These are phyloP conservation scores for Coniochaeta hoffmannii DNA, from an alignment of 2,329 filamentous ascomycete genomes.

Conservation along the genomic window DNA sequence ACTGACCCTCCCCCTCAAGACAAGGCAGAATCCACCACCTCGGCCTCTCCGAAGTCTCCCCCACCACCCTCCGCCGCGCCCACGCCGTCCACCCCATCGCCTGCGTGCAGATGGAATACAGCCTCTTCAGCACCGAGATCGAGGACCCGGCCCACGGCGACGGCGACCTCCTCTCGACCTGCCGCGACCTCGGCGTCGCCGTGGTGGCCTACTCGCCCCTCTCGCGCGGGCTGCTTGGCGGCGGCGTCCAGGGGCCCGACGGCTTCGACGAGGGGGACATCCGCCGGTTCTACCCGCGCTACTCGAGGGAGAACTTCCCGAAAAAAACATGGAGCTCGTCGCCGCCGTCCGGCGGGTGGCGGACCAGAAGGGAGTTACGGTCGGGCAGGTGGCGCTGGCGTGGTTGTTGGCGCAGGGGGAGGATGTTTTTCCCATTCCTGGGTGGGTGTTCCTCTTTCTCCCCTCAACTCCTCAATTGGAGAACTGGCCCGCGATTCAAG, in stretches of 20 bases:
- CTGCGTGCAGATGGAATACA: constrained; percentile 44
- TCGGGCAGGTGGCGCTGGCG: constrained; percentile 52
- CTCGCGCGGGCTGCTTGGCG: constrained; percentile 50
- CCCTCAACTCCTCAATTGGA: too few relatives aligned
- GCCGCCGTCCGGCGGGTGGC: constrained; percentile 41
- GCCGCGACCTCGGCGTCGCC: constrained; percentile 39
- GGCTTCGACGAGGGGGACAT: constrained; percentile 43
- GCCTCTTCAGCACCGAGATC: constrained; percentile 37
- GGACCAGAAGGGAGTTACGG: constrained; percentile 44
- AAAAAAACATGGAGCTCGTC: constrained; percentile 50
- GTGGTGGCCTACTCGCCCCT: constrained; percentile 53
- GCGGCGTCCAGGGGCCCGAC: constrained; percentile 32
- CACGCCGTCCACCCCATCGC: constrained; percentile 35
- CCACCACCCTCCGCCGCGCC: constrained; percentile 39
- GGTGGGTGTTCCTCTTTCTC: constrained; percentile 9
- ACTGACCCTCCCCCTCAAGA: too few relatives aligned
- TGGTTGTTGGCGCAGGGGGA: constrained; percentile 55
- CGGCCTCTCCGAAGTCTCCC: constrained; percentile 36
- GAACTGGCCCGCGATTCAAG: too few relatives aligned
- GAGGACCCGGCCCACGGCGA: constrained; percentile 19
- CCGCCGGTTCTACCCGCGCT: constrained; percentile 36
- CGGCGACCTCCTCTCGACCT: constrained; percentile 24
- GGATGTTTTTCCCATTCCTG: constrained; percentile 51
- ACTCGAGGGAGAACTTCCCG: constrained; percentile 42
- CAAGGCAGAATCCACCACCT: constrained; percentile 29